Evolutionary conservation across 495 filamentous ascomycete species (phyloP).

Genomic region (Xylaria nigripes): DNA sequence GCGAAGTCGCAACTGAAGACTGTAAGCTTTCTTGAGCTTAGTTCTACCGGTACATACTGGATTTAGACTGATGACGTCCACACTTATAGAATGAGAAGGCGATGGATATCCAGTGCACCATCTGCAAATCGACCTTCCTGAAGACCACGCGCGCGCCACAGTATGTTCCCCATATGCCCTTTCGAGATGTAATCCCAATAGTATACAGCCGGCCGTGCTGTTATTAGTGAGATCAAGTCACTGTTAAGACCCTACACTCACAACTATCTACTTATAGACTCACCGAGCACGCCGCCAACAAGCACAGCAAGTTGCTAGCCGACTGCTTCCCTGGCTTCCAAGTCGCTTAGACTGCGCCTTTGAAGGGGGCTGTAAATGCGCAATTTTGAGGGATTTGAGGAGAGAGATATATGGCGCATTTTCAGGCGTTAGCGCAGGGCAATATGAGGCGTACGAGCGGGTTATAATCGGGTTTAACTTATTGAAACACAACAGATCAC

Average conservation of each 20-base stretch:
- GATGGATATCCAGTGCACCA: slow-evolving; percentile 48
- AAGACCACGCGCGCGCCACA: slow-evolving; percentile 46
- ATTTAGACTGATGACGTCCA: not conserved
- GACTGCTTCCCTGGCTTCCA: slow-evolving; percentile 47
- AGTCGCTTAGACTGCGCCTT: not conserved
- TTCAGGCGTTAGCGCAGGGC: slow-evolving; percentile 8
- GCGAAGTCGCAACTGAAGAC: slow-evolving; percentile 50
- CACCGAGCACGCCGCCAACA: slow-evolving; percentile 46
- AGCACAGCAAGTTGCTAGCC: slow-evolving; percentile 44
- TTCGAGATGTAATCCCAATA: slow-evolving; percentile 1
- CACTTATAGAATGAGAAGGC: slow-evolving; percentile 39
- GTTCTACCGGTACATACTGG: not conserved
- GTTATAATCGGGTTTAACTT: not conserved
- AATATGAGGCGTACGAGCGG: slow-evolving; percentile 8
- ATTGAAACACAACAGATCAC: slow-evolving; percentile 4
- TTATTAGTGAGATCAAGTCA: not conserved
- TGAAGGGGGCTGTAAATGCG: not conserved
- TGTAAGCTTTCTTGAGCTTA: slow-evolving; percentile 27
- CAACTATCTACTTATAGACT: slow-evolving; percentile 25
- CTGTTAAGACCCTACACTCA: slow-evolving; percentile 1
- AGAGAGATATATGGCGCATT: slow-evolving; percentile 9
- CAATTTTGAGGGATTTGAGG: not conserved
- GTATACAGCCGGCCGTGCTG: not conserved
- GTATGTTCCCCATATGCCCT: slow-evolving; percentile 26
- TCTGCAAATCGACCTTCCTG: slow-evolving; percentile 50